Conservation (phyloP, 495 filamentous ascomycete genomes). For the Chaetomium cochliodes region DNA sequence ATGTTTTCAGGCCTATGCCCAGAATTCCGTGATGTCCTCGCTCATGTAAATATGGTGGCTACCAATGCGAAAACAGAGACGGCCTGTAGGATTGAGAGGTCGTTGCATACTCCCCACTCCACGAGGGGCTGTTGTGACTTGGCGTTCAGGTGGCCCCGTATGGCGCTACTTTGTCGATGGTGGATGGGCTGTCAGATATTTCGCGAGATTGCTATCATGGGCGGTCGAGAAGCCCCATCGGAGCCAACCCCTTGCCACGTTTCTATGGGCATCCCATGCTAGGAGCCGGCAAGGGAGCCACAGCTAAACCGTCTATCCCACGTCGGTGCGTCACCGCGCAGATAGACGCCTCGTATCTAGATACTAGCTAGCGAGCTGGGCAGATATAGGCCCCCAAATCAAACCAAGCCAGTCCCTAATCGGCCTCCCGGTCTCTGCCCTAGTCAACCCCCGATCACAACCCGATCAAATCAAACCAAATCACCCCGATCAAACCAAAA, state of each 20-base stretch:
- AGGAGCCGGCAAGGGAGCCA: neutral
- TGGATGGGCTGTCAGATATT: neutral
- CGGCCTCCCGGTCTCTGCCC: no score
- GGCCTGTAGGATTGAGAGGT: neutral
- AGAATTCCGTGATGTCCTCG: constrained; percentile 70
- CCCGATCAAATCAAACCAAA: no score
- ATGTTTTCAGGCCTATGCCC: constrained; percentile 66
- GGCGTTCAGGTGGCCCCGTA: neutral
- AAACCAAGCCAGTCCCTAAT: neutral
- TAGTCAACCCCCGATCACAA: no score
- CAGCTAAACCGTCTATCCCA: neutral
- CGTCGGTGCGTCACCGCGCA: neutral
- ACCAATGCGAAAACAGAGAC: neutral
- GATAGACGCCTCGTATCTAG: neutral
- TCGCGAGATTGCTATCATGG: neutral
- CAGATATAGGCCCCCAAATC: neutral
- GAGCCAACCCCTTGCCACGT: neutral
- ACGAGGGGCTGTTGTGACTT: neutral
- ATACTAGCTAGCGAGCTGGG: neutral
- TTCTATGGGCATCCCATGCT: neutral
- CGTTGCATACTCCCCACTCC: neutral
- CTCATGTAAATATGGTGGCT: constrained; percentile 40
- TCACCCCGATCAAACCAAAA: neutral
- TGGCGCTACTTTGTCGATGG: neutral
- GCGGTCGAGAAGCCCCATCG: neutral